These are phyloP conservation scores for Globisporangium spiculum DNA, from an alignment of 352 stramenopile species.

Conservation along the genomic window DNA sequence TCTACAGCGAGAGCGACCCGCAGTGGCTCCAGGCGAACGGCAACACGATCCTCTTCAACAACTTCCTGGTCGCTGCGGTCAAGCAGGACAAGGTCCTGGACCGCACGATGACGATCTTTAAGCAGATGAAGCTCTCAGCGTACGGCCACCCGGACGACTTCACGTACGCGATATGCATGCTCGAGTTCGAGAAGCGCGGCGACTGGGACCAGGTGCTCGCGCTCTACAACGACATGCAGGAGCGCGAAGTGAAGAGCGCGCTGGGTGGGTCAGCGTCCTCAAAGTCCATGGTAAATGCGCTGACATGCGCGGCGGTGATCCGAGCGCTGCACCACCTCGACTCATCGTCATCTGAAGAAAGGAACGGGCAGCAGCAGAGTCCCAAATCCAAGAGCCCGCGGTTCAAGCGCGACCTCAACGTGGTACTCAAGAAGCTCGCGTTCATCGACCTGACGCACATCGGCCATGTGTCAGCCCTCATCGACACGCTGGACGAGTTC, in stretches of 20 bases:
- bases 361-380: background rate
- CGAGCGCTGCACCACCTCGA: slow-evolving; percentile 40
- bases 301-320: slow-evolving; percentile 47
- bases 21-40: slow-evolving; percentile 36
- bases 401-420: slow-evolving; percentile 38
- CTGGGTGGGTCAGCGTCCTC: background rate
- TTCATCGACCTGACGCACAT: slow-evolving; percentile 39
- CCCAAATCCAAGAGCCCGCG: slow-evolving; percentile 13
- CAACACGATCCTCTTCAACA: slow-evolving; percentile 53
- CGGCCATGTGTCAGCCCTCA: slow-evolving; percentile 47
- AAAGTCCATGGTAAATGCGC: slow-evolving; percentile 39
- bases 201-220: slow-evolving; percentile 45
- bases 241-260: slow-evolving; percentile 24
- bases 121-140: slow-evolving; percentile 36
- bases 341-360: slow-evolving; percentile 1
- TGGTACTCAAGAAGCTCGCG: slow-evolving; percentile 47
- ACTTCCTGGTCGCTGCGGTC: slow-evolving; percentile 56
- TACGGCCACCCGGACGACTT: slow-evolving; percentile 54
- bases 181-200: slow-evolving; percentile 43
- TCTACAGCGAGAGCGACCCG: slow-evolving; percentile 41
- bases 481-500: slow-evolving; percentile 59
- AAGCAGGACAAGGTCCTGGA: slow-evolving; percentile 22
- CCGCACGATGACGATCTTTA: slow-evolving; percentile 38
- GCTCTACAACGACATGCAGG: slow-evolving; percentile 60
- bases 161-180: slow-evolving; percentile 59